Percentiles rank a stretch among this genome's conserved stretches.
These are phyloP conservation scores for Hyaloperonospora brassicae DNA, from an alignment of 352 stramenopile species.

Conservation along the genomic window DNA sequence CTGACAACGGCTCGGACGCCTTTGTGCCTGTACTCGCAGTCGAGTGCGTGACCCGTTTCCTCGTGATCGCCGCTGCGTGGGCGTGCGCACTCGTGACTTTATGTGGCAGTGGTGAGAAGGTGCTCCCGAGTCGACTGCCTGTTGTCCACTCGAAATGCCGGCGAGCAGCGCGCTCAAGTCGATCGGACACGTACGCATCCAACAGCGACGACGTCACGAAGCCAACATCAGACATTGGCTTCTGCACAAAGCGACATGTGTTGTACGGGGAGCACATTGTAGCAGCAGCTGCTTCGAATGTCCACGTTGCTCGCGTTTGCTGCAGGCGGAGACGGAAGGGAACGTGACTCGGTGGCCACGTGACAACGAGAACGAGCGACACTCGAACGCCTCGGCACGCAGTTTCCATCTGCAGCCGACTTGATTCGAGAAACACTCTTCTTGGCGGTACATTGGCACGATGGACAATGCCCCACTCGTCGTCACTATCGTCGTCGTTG, in stretches of 20 bases:
- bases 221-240: constrained; percentile 1
- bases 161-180: constrained; percentile 12
- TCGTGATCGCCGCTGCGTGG: too few relatives aligned
- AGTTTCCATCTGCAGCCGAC: constrained; percentile 5
- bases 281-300: constrained; percentile 2
- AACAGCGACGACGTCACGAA: constrained; percentile 7
- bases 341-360: neutral
- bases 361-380: constrained; percentile 3
- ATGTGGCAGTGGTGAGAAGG: neutral
- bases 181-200: constrained; percentile 14
- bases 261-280: neutral
- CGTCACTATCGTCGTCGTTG: neutral
- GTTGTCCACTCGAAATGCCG: constrained; percentile 5
- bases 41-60: neutral
- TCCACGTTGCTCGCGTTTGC: constrained; percentile 9
- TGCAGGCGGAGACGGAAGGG: neutral
- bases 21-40: neutral
- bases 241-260: constrained; percentile 3
- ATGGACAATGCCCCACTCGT: constrained; percentile 11
- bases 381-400: constrained; percentile 4
- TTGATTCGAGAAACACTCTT: neutral
- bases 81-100: neutral
- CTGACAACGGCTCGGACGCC: neutral
- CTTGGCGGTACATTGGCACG: neutral
- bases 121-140: constrained; percentile 4